Evolutionary conservation across 345 rosid genomes (phyloP), one percentile per base, ranked within the genome.

Genomic region (Viola odorata): DNA sequence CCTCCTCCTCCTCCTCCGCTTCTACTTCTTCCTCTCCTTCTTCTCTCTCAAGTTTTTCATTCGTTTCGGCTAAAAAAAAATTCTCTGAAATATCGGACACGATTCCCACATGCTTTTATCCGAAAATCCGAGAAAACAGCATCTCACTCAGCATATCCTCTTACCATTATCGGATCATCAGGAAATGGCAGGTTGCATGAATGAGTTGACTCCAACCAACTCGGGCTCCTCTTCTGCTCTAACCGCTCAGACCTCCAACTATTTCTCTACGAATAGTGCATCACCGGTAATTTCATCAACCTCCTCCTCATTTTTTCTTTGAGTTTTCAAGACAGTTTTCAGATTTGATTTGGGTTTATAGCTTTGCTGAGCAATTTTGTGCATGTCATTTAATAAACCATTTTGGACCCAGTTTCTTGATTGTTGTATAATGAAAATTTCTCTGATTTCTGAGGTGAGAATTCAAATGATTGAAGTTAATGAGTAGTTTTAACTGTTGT

Each of bases 161-260:
- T 54, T 63, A 41, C 47, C 50, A 2, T 64, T 55, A n/a, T 65
- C 67, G 69, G 76, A 83, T 83, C 83, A 57, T 6, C 47, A 13
- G 38, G 59, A 52, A 32, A 56, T 56, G 56, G 60, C 48, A 0
- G 56, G 15, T 12, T 70, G 78, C 65, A 37, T 32, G 55, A 60
- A 53, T 62, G 72, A 74, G 64, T 75, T 77, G 71, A 58, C 74
- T 55, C 70, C 45, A 6, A 47, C 74, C 50, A 69, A 62, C 72
- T 80, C 84, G 59, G 74, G 53, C 55, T 77, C 78, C 37, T 77
- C 78, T 32, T 80, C 85, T 5, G 84, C 53, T 57, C 12, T 74
- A 9, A 72, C 80, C 15, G 70, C 67, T 41, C 74, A 72, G 53
- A 58, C 51, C 63, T 75, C 64, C 42, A 70, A 32, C 45, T 23